A percentile compares a stretch with the other conserved stretches of the same genome.
Conservation (phyloP, 306 rosid species). For the Pyrus pyrifolia region DNA sequence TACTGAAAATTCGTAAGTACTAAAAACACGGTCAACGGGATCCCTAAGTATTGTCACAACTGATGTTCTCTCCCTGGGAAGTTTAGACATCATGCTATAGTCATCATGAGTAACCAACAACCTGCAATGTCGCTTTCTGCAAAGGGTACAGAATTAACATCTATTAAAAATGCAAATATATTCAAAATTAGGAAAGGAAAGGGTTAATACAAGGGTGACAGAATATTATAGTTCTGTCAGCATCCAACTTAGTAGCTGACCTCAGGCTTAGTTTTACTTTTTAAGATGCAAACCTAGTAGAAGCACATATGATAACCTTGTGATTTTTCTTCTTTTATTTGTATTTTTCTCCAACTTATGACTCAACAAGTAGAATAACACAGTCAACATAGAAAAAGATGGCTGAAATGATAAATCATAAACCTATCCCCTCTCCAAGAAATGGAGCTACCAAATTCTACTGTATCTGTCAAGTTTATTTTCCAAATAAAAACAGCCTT, state of each 20-base stretch:
- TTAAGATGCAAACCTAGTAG: not conserved
- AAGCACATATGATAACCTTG: not conserved
- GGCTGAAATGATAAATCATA: not conserved
- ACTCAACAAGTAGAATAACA: not conserved
- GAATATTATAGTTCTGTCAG: not conserved
- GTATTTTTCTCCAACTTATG: not conserved
- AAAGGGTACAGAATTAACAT: slow-evolving; percentile 8
- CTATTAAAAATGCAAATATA: slow-evolving; percentile 4
- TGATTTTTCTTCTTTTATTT: not conserved
- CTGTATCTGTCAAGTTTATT: not conserved
- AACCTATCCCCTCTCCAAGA: not conserved
- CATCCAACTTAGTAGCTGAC: not conserved
- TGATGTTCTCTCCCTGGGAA: slow-evolving; percentile 80
- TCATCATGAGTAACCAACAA: slow-evolving; percentile 92
- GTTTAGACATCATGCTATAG: slow-evolving; percentile 80
- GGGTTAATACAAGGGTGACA: not conserved
- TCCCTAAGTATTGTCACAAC: slow-evolving; percentile 94
- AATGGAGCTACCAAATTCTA: not conserved
- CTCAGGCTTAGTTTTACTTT: not conserved
- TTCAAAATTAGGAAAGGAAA: not conserved
- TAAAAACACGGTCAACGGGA: slow-evolving; percentile 87
- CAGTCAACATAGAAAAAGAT: not conserved
- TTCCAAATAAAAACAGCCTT: not conserved
- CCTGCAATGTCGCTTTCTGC: slow-evolving; percentile 76
- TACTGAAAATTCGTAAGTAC: slow-evolving; percentile 84